Percentiles rank a stretch among this genome's conserved stretches.
These are phyloP conservation scores for Bocquillonia castaneifolia DNA, from an alignment of 441 rosid genomes.

Conservation along the genomic window DNA sequence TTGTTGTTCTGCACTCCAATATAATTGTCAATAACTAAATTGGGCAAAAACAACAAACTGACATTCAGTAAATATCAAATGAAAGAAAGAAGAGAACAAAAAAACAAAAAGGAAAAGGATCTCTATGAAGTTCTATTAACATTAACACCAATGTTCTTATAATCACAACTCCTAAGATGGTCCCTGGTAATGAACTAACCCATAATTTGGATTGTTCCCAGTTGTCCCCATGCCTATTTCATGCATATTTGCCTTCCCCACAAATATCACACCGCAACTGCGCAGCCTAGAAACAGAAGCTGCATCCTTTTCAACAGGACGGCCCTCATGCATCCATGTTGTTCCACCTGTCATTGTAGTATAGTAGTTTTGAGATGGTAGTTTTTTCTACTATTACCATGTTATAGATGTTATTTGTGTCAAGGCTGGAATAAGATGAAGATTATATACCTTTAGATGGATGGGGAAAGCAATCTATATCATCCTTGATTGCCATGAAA, in stretches of 20 bases:
- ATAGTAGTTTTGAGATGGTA: slow-evolving; percentile 1
- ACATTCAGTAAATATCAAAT: no score
- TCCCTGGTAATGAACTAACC: slow-evolving; percentile 41
- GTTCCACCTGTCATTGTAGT: slow-evolving; percentile 55
- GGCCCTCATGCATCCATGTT: slow-evolving; percentile 74
- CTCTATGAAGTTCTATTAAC: neutral
- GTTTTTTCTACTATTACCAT: slow-evolving; percentile 12
- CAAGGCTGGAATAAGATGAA: slow-evolving; percentile 11
- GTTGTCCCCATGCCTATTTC: slow-evolving; percentile 89
- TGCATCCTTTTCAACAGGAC: slow-evolving; percentile 55
- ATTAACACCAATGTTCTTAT: neutral
- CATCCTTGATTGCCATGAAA: slow-evolving; percentile 85
- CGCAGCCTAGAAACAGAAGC: slow-evolving; percentile 69
- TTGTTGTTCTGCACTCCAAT: slow-evolving; percentile 57
- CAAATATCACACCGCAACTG: slow-evolving; percentile 68
- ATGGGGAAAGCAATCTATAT: slow-evolving; percentile 76
- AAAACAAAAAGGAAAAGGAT: no score
- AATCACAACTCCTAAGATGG: neutral
- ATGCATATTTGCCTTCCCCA: slow-evolving; percentile 96
- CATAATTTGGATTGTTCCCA: slow-evolving; percentile 82
- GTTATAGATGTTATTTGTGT: neutral
- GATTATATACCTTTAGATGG: slow-evolving; percentile 52
- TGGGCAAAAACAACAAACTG: neutral
- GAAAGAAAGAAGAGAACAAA: no score
- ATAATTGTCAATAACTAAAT: slow-evolving; percentile 7